Percentiles rank a stretch among this genome's conserved stretches.
Conservation (phyloP, 805 yeast genomes). For the Lipomyces anomalus region DNA sequence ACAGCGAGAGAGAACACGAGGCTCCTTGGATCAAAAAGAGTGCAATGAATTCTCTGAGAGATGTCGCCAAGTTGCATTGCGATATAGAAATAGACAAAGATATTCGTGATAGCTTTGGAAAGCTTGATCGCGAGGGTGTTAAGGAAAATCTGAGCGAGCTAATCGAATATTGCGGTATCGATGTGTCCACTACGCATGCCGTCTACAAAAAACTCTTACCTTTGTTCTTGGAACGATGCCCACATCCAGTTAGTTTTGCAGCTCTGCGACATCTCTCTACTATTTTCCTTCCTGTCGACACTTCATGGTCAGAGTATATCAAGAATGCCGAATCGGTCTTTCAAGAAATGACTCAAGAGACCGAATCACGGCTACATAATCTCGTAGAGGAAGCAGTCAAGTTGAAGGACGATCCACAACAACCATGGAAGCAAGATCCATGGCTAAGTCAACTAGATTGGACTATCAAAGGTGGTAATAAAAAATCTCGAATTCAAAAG, state of each 20-base stretch:
- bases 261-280: conserved; percentile 71
- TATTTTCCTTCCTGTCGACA: conserved; percentile 71
- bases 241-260: conserved; percentile 93
- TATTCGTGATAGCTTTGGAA: conserved; percentile 57
- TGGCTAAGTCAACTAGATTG: conserved; percentile 92
- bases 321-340: conserved; percentile 60
- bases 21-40: conserved; percentile 81
- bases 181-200: conserved; percentile 67
- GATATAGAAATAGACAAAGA: conserved; percentile 59
- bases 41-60: conserved; percentile 70
- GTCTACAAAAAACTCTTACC: conserved; percentile 70
- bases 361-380: conserved; percentile 51
- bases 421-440: conserved; percentile 55
- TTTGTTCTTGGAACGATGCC: conserved; percentile 56
- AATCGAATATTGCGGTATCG: conserved; percentile 78
- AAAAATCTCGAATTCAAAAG: conserved; percentile 55
- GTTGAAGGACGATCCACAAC: conserved; percentile 34
- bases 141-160: conserved; percentile 52
- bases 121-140: conserved; percentile 49
- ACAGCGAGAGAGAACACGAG: conserved; percentile 29
- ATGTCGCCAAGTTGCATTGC: conserved; percentile 76
- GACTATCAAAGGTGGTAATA: conserved; percentile 47
- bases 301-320: conserved; percentile 69
- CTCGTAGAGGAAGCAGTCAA: conserved; percentile 57
- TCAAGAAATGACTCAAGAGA: conserved; percentile 49